Percentiles rank a stretch among this genome's conserved stretches.
phyloP scores from a whole-genome alignment of 495 filamentous ascomycete species.

The Mycothermus thermophilus region DNA sequence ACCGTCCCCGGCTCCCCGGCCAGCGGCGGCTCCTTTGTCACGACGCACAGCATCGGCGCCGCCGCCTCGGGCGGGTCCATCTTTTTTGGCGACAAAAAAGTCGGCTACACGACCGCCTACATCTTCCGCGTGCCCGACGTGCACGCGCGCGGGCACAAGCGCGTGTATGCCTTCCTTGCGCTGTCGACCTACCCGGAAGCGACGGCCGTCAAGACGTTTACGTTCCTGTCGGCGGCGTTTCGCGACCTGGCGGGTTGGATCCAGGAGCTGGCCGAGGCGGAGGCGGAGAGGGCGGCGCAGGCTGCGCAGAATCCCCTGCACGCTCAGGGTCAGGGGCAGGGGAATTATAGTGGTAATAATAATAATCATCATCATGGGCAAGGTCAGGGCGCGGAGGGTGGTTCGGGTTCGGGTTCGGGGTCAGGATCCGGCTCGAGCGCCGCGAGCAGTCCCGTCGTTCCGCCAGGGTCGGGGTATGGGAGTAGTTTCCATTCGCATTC shows the following conservation, averaged over 20 bases:
- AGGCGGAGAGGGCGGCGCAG: constrained; percentile 40
- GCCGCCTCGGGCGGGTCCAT: constrained; percentile 52
- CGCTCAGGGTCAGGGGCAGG: too few relatives aligned
- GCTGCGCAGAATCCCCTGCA: too few relatives aligned
- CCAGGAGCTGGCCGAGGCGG: constrained; percentile 41
- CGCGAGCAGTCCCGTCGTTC: constrained; percentile 18
- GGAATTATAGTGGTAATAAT: too few relatives aligned
- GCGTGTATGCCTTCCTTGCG: constrained; percentile 80
- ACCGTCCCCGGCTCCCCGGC: too few relatives aligned
- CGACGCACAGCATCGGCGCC: constrained; percentile 33
- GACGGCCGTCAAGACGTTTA: constrained; percentile 60
- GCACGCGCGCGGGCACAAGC: constrained; percentile 71
- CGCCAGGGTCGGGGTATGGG: constrained; percentile 18
- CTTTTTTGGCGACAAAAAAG: constrained; percentile 68
- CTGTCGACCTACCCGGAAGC: constrained; percentile 58
- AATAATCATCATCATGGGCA: too few relatives aligned
- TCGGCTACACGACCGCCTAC: constrained; percentile 84
- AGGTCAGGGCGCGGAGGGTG: too few relatives aligned
- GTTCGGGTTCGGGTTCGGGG: too few relatives aligned
- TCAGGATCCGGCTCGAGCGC: constrained; percentile 25
- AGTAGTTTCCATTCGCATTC: constrained; percentile 15
- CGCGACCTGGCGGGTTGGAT: constrained; percentile 65
- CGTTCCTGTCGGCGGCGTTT: constrained; percentile 61
- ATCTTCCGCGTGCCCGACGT: constrained; percentile 83
- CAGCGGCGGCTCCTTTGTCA: constrained; percentile 31